Evolutionary conservation across 2,329 filamentous ascomycete species (phyloP).

Genomic region (Exophiala aquamarina): DNA sequence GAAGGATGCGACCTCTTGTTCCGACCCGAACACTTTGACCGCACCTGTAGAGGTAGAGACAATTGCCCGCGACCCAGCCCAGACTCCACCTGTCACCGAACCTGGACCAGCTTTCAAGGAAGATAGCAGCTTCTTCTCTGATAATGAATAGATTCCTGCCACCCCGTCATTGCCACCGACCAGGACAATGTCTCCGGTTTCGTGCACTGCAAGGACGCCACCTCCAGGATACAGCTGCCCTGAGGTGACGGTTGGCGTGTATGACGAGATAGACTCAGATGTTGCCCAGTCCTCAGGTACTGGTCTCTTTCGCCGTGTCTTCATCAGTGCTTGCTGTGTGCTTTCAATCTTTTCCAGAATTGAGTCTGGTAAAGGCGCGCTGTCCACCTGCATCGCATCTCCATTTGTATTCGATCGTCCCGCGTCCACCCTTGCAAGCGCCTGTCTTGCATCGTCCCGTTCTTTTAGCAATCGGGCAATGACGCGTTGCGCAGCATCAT

Average conservation of each 20-base stretch:
- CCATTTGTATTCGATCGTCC: slow-evolving; percentile 56
- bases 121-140: slow-evolving; percentile 71
- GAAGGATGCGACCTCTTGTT: slow-evolving; percentile 67
- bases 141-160: slow-evolving; percentile 75
- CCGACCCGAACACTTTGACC: slow-evolving; percentile 74
- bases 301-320: slow-evolving; percentile 84
- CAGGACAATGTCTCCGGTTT: slow-evolving; percentile 65
- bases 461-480: slow-evolving; percentile 90
- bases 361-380: slow-evolving; percentile 69
- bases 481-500: slow-evolving; percentile 93
- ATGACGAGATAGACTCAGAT: slow-evolving; percentile 65
- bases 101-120: slow-evolving; percentile 49
- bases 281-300: slow-evolving; percentile 84
- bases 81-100: slow-evolving; percentile 65
- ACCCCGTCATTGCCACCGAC: slow-evolving; percentile 74
- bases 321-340: slow-evolving; percentile 77
- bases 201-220: slow-evolving; percentile 58
- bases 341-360: slow-evolving; percentile 73
- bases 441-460: slow-evolving; percentile 86
- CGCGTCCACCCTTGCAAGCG: slow-evolving; percentile 81
- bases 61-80: slow-evolving; percentile 64
- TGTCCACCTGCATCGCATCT: slow-evolving; percentile 93
- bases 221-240: slow-evolving; percentile 62
- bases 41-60: slow-evolving; percentile 73
- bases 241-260: slow-evolving; percentile 54